These are phyloP conservation scores for Podospora tetraspora DNA, from an alignment of 495 filamentous ascomycete species.

Conservation along the genomic window DNA sequence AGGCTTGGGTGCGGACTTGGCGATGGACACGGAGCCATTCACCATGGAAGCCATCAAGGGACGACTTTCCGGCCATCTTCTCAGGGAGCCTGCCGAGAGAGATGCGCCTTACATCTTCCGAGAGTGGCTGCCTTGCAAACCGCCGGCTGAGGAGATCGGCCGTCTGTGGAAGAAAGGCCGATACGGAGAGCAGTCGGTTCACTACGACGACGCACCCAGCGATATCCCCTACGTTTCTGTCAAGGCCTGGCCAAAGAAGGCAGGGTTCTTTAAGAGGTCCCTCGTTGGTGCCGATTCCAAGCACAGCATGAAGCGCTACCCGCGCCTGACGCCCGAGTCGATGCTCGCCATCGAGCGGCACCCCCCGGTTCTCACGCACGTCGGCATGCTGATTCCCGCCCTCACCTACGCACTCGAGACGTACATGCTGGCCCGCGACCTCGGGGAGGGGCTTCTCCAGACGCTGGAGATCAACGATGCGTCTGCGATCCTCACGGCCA, in stretches of 20 bases:
- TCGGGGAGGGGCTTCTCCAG: slow-evolving; percentile 57
- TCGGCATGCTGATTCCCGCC: slow-evolving; percentile 70
- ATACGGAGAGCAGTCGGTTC: not conserved
- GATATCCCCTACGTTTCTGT: slow-evolving; percentile 48
- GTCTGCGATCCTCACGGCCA: slow-evolving; percentile 62
- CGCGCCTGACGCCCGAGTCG: slow-evolving; percentile 29
- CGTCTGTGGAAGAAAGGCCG: slow-evolving; percentile 3
- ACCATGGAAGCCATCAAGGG: slow-evolving; percentile 12
- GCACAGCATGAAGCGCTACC: slow-evolving; percentile 28
- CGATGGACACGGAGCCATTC: not conserved
- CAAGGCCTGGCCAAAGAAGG: slow-evolving; percentile 48
- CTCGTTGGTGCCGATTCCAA: not conserved
- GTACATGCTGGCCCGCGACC: slow-evolving; percentile 54
- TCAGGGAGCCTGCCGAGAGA: slow-evolving; percentile 26
- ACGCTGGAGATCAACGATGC: slow-evolving; percentile 50
- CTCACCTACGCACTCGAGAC: slow-evolving; percentile 66
- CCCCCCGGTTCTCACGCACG: slow-evolving; percentile 54
- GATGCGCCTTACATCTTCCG: slow-evolving; percentile 32
- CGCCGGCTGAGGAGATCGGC: slow-evolving; percentile 25
- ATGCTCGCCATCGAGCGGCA: slow-evolving; percentile 47
- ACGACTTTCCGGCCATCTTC: slow-evolving; percentile 20
- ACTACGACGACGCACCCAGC: slow-evolving; percentile 26
- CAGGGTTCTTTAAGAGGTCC: slow-evolving; percentile 52
- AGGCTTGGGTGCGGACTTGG: slow-evolving; percentile 10
- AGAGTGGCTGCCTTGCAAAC: slow-evolving; percentile 34